Conservation (phyloP, 2,329 filamentous ascomycete species). For the Fusarium bulbicola region DNA sequence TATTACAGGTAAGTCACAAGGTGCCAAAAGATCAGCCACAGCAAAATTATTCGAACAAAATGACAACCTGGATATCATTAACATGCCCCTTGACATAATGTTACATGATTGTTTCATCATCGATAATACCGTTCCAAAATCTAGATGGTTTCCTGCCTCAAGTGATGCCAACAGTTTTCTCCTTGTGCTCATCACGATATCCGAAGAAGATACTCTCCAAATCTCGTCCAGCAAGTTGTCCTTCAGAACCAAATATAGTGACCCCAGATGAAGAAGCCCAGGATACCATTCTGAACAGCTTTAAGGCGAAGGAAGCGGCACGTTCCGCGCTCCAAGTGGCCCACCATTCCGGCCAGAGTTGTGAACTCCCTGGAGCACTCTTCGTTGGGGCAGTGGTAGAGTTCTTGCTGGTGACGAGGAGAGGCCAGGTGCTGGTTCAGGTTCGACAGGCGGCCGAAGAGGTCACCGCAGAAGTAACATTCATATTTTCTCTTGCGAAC, state of each 20-base stretch:
- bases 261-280: conserved; percentile 20
- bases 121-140: not conserved
- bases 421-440: conserved; percentile 66
- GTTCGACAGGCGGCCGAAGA: conserved; percentile 47
- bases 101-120: not conserved
- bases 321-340: conserved; percentile 55
- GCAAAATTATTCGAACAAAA: too few species aligned
- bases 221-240: too few species aligned
- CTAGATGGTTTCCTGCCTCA: not conserved
- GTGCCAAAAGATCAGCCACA: too few species aligned
- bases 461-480: conserved; percentile 56
- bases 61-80: not conserved
- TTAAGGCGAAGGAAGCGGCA: conserved; percentile 53
- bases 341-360: conserved; percentile 51
- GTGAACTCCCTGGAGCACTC: conserved; percentile 50
- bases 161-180: not conserved
- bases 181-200: not conserved
- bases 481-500: conserved; percentile 36
- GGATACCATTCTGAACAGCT: conserved; percentile 47
- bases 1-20: too few species aligned
- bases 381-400: conserved; percentile 54
- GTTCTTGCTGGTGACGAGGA: conserved; percentile 48
- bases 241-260: conserved; percentile 13
- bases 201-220: not conserved
- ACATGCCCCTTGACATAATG: not conserved